Conservation (phyloP, 345 rosid genomes). For the Ceriops decandra region DNA sequence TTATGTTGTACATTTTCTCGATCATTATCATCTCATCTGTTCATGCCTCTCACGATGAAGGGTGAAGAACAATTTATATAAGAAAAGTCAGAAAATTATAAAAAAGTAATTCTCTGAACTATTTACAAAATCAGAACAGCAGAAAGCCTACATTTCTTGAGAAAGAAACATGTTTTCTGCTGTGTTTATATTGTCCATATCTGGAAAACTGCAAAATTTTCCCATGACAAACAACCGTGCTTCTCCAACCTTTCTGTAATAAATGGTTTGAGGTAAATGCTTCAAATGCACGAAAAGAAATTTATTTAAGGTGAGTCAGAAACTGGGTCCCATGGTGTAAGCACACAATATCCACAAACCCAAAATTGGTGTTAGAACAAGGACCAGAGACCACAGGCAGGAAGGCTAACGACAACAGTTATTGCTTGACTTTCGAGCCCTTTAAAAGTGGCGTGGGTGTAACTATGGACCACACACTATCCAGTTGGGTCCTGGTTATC, state of each 20-base stretch:
- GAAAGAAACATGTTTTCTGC: no score
- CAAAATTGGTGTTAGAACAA: not conserved
- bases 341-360: not conserved
- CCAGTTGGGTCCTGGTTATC: not conserved
- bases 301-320: not conserved
- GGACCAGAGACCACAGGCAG: not conserved
- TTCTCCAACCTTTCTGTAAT: not conserved
- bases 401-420: not conserved
- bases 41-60: no score
- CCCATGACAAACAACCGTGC: no score
- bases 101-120: no score
- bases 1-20: not conserved
- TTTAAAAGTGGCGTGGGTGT: not conserved
- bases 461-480: conserved; percentile 7
- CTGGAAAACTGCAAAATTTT: no score
- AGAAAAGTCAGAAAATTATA: no score
- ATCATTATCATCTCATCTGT: no score
- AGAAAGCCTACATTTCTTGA: no score
- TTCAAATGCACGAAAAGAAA: not conserved
- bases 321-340: not conserved
- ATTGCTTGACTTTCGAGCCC: not conserved
- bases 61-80: no score
- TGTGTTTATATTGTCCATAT: no score
- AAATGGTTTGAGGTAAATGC: not conserved
- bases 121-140: no score